Conservation (phyloP, 1,284 basidiomycete genomes). For the Exobasidium cylindrosporum region DNA sequence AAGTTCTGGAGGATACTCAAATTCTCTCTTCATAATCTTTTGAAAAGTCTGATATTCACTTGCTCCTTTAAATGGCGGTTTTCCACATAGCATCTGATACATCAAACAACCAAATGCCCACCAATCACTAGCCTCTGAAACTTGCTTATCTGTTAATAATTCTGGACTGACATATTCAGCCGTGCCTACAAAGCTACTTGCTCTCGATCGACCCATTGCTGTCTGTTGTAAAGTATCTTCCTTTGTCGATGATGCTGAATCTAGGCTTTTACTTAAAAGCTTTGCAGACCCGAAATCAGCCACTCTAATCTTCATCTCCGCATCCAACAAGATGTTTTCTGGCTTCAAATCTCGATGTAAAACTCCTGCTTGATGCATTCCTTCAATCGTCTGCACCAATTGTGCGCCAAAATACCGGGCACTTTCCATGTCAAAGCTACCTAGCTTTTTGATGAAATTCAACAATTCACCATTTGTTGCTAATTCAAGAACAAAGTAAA, state of each 20-base stretch:
- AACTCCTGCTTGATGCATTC: slow-evolving; percentile 46
- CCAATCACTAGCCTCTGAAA: slow-evolving; percentile 59
- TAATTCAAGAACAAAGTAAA: slow-evolving; percentile 53
- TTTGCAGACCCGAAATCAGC: slow-evolving; percentile 54
- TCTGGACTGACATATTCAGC: slow-evolving; percentile 95
- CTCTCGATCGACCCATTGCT: slow-evolving; percentile 25
- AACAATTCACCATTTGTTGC: slow-evolving; percentile 52
- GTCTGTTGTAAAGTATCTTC: not conserved
- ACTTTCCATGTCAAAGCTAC: slow-evolving; percentile 39
- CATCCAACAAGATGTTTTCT: slow-evolving; percentile 51
- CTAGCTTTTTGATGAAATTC: slow-evolving; percentile 41
- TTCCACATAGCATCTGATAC: slow-evolving; percentile 61
- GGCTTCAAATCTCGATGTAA: slow-evolving; percentile 51
- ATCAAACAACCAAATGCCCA: slow-evolving; percentile 64
- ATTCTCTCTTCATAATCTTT: slow-evolving; percentile 60
- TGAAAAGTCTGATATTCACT: slow-evolving; percentile 65
- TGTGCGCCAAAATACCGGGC: slow-evolving; percentile 47
- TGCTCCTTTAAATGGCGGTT: slow-evolving; percentile 61
- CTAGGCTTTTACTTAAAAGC: slow-evolving; percentile 18
- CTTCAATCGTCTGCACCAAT: slow-evolving; percentile 44
- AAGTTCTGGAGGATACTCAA: slow-evolving; percentile 59
- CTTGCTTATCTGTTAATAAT: slow-evolving; percentile 67
- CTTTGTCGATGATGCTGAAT: not conserved
- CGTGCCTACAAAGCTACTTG: slow-evolving; percentile 89
- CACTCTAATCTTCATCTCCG: slow-evolving; percentile 39